Base-by-base conservation (phyloP, 129 eudicot genomes). In the Flaveria ramosissima region DNA sequence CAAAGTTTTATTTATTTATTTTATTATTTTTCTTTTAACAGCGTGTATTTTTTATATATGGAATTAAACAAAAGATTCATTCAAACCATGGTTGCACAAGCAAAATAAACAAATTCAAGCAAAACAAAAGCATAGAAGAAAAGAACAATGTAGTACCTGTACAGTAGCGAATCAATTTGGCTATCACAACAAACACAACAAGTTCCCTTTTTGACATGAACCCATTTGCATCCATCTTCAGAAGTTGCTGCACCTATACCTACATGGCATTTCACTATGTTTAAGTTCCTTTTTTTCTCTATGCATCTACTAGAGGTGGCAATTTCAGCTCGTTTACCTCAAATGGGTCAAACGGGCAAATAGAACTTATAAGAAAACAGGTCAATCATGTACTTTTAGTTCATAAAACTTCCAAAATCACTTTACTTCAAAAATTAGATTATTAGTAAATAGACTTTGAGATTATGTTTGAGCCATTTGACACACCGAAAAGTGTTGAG, bases 181-280 rank as follows among this genome's bases (percentile, higher is more conserved):
- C 82, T 89, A 82, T 95, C 99, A 63, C 96, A 92, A 81, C 99
- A 95, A 62, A 95, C 89, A 59, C 99, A 95, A 78, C 99, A 95
- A 8, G 91, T 88, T 70, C 99, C 97, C 75, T 89, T 95, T 52
- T 85, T 90, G 20, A 92, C 97, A 78, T 89, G 89, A 66, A 85
- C 92, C 97, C 97, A 95, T 78, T 71, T 89, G 1, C 92, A 88
- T 61, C 99, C 97, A 67, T 95, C 96, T 59, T 75, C 99, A 17
- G 97, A 92, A 15, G 92, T 88, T 85, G 89, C 90, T 24, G 91
- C 90, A 74, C 30, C 80, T 26, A 62, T 78, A 76, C 88, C 93
- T 87, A 88, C 70, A 73, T n/a, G 9, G 26, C 21, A 70, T 69
- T 52, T 65, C 23, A 2, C 24, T n/a, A 39, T 26, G 57, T 69